Evolutionary conservation across 176 grass and related monocot species (phyloP), one percentile per base, ranked within the genome.

Genomic region (Musa acuminata): DNA sequence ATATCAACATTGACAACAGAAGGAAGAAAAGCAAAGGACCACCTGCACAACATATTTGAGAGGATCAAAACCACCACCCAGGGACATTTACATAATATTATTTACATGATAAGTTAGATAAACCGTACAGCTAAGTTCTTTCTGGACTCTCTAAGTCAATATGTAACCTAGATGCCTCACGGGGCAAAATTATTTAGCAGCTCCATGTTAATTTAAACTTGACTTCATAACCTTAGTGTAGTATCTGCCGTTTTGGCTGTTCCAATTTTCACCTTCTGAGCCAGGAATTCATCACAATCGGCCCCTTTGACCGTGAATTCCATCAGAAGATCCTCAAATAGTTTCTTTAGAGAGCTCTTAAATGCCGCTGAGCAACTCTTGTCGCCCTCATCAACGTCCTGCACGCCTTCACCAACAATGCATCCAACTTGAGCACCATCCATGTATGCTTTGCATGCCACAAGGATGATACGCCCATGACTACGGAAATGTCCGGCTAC

Each of bases 401-500:
- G 83, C 16, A 29, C 19, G 2, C 17, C 51, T 14, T 80, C 53
- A n/a, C 20, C 72, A 35, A 24, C 29, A 25, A 71, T 77, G 22
- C 82, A 84, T 49, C 90, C 90, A 49, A 89, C 84, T 13, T 84
- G 16, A 64, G 51, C 24, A 14, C 90, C 90, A 20, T 81, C 76
- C 25, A 82, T 62, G 80, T 89, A 92, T 72, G 80, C 74, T 13
- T 27, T 68, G 19, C 82, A 92, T 2, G 87, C 70, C 4, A 83
- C 62, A 13, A 89, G 82, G 67, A 92, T 87, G 26, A 9, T 68
- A 23, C 0, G 23, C 60, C 82, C 82, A 25, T 76, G 71, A 12
- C 76, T 67, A 3, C 27, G 35, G 75, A 92, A 92, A 76, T 92
- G 90, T 6, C 14, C 16, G 0, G 48, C 19, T 7, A 87, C 84